Base-by-base conservation (phyloP, 2,329 filamentous ascomycete species). In the Arthroderma sp. region DNA sequence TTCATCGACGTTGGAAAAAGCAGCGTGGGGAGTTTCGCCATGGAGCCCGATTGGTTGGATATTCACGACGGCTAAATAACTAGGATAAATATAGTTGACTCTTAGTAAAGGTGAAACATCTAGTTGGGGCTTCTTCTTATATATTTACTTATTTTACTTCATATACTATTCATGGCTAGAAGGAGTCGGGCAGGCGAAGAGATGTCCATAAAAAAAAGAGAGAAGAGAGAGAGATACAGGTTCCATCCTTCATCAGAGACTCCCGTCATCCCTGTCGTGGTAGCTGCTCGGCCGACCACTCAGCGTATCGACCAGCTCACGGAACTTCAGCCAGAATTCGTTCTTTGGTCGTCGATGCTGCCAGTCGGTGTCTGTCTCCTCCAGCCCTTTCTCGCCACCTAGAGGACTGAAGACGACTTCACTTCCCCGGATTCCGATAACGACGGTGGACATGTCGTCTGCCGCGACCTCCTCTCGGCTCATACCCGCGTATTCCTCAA, bases 391-490 rank as follows among this genome's bases (percentile, higher is more conserved):
- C 1, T 66, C 64, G 4, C 73, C 74, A 15, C 73, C 80, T 81
- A 97, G 88, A 0, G 86, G 79, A 7, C 83, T 86, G 71, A 97
- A 95, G n/a, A 91, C 82, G 8, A 98, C 87, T 66, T 86, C 84
- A 0, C 90, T 90, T 21, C 91, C 91, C 73, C 88, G 85, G 69
- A 98, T 91, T 25, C 93, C 93, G 66, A 98, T 97, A 39, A 98
- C 89, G 0, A 83, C 78, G 2, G 85, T 80, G 56, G 85, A 90
- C 70, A 85, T 75, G 3, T 85, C 81, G 67, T 96, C 87, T 28
- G 81, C 79, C 61, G 83, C 82, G 61, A 95, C 87, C 60, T 84
- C 82, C 39, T 82, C 76, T 60, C 81, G 79, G 37, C 79, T 77
- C 64, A 82, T 82, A 54, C 82, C 83, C 5, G 83, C 83, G 66